A percentile compares a stretch with the other conserved stretches of the same genome.
Evolutionary conservation across 2,329 filamentous ascomycete species (phyloP).

Genomic region (Epichloe glyceriae): DNA sequence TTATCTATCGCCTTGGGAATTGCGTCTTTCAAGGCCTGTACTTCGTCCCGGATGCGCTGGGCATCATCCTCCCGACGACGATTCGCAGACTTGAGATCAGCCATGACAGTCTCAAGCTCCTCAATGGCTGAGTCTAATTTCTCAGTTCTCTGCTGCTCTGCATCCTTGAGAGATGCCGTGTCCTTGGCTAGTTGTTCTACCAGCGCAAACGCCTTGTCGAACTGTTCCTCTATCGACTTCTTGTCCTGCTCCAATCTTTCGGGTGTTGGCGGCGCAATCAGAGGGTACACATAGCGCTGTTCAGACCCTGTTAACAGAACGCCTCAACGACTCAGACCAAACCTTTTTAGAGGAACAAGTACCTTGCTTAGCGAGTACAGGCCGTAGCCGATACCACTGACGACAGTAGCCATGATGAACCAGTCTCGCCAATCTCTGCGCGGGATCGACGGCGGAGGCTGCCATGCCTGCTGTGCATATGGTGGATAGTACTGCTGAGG

Average conservation of each 20-base stretch:
- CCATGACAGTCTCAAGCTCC: slow-evolving; percentile 74
- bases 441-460: slow-evolving; percentile 47
- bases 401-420: slow-evolving; percentile 98
- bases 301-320: not conserved
- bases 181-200: slow-evolving; percentile 88
- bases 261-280: slow-evolving; percentile 86
- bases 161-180: slow-evolving; percentile 73
- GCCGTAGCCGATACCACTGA: slow-evolving; percentile 79
- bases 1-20: slow-evolving; percentile 82
- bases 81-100: slow-evolving; percentile 69
- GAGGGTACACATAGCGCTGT: slow-evolving; percentile 77
- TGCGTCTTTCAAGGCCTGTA: slow-evolving; percentile 66
- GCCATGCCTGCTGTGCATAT: slow-evolving; percentile 43
- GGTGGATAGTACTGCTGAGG: slow-evolving; percentile 33
- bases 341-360: slow-evolving; percentile 10
- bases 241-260: slow-evolving; percentile 94
- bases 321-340: not conserved
- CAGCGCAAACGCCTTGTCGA: slow-evolving; percentile 79
- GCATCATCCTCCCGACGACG: slow-evolving; percentile 78
- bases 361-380: slow-evolving; percentile 81
- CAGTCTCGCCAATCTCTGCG: slow-evolving; percentile 93
- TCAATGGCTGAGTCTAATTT: slow-evolving; percentile 68
- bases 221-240: slow-evolving; percentile 79
- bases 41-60: slow-evolving; percentile 73
- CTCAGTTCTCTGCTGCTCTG: slow-evolving; percentile 74